Base-by-base conservation (phyloP, 2,329 filamentous ascomycete species). In the Sarocladiaceae sp. region DNA sequence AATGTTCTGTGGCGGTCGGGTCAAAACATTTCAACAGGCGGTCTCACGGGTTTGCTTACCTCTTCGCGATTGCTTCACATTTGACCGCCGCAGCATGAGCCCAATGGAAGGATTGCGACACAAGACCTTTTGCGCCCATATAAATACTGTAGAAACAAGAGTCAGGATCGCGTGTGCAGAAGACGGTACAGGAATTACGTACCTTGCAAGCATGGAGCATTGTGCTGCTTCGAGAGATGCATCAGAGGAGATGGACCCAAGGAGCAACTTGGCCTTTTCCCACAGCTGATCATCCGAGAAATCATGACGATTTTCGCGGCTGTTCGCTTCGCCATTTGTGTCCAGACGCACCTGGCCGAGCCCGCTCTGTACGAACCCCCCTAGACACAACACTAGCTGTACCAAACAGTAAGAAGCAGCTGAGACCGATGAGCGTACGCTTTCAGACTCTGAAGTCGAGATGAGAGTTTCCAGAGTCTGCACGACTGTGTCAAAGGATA, bases 181-280 rank as follows among this genome's bases (percentile, higher is more conserved):
- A 12, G 35, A 17, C 8, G 35, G 35, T 37, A 12, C 35, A 12
- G 35, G 20, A 26, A 44, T 29, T 26, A 49, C 58, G 26, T 25
- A 64, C 62, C 62, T 62, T n/a, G 61, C 59, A 10, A 64, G 52
- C 60, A 64, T 64, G 3, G 55, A 56, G 42, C 62, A 62, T 28
- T 65, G 63, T 0, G 62, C 59, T 20, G 63, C 52, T 12, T 54
- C 52, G 1, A 65, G 11, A 1, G 60, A 60, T 22, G 57, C 51
- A 2, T 62, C 56, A 0, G 58, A 55, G 0, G 59, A 58, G 0
- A 59, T 44, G 4, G 52, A 56, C 2, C 64, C 62, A 61, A 52
- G 48, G 0, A 64, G 46, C 0, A 66, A 51, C 17, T 55, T 56
- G 2, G 57, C 57, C 18, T 65, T 66, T 3, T 37, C 13, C 64